A percentile compares a stretch with the other conserved stretches of the same genome.
Evolutionary conservation across 345 rosid genomes (phyloP).

Genomic region (Citrus hindsii): DNA sequence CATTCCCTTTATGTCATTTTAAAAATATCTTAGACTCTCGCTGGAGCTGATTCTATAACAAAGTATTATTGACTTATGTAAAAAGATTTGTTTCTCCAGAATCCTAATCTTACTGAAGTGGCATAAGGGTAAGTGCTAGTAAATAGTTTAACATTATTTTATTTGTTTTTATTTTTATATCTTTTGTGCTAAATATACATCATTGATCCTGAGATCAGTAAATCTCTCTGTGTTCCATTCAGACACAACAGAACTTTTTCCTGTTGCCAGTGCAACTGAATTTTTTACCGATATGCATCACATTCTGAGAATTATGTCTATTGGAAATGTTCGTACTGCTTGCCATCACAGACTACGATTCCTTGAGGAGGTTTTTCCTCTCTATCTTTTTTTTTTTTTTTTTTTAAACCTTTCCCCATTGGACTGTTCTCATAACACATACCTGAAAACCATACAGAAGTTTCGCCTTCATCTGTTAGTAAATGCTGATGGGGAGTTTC

Average conservation of each 20-base stretch:
- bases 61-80: neutral
- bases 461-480: conserved; percentile 51
- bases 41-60: neutral
- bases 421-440: conserved; percentile 17
- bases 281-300: conserved; percentile 57
- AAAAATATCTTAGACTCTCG: neutral
- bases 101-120: neutral
- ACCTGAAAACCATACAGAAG: conserved; percentile 31
- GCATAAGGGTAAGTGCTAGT: neutral
- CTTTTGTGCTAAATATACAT: neutral
- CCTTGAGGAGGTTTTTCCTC: conserved; percentile 43
- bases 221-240: conserved; percentile 11
- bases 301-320: conserved; percentile 36
- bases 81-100: neutral
- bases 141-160: neutral
- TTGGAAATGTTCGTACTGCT: conserved; percentile 48
- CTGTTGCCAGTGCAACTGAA: conserved; percentile 41
- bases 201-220: neutral
- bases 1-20: neutral
- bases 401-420: neutral
- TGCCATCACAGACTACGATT: conserved; percentile 49
- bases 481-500: conserved; percentile 50
- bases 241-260: conserved; percentile 45
- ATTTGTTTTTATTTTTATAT: neutral
- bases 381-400: conserved; percentile 5